A percentile compares a stretch with the other conserved stretches of the same genome.
phyloP scores from a whole-genome alignment of 2,329 filamentous ascomycete species.

The Helotiales sp. region DNA sequence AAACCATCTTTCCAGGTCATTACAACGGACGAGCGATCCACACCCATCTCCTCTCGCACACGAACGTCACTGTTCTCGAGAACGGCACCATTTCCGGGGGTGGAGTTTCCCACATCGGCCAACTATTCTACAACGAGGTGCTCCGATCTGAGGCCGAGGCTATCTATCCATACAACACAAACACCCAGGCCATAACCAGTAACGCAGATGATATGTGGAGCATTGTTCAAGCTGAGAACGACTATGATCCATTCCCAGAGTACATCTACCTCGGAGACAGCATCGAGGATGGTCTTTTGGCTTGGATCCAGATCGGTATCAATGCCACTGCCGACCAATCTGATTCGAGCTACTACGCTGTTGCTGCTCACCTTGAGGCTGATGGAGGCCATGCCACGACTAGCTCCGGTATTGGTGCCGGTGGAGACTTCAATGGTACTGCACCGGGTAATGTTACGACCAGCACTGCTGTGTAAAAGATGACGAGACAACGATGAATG shows the following conservation, averaged over 20 bases:
- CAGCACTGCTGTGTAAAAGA: neutral
- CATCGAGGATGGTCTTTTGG: slow-evolving; percentile 47
- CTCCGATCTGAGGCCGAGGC: slow-evolving; percentile 49
- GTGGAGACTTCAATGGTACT: slow-evolving; percentile 10
- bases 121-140: slow-evolving; percentile 59
- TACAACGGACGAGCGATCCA: slow-evolving; percentile 48
- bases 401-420: neutral
- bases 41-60: slow-evolving; percentile 44
- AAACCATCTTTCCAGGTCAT: slow-evolving; percentile 46
- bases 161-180: slow-evolving; percentile 44
- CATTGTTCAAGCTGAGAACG: slow-evolving; percentile 47
- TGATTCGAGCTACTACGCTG: slow-evolving; percentile 16
- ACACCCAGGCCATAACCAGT: slow-evolving; percentile 42
- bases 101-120: slow-evolving; percentile 54
- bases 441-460: slow-evolving; percentile 1
- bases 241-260: slow-evolving; percentile 52
- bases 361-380: slow-evolving; percentile 18
- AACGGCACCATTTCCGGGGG: slow-evolving; percentile 47
- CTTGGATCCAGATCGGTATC: slow-evolving; percentile 50
- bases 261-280: slow-evolving; percentile 52
- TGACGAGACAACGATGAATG: too few relatives aligned
- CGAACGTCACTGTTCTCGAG: slow-evolving; percentile 27
- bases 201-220: slow-evolving; percentile 47
- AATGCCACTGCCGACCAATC: slow-evolving; percentile 35
- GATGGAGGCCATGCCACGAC: slow-evolving; percentile 20